Conservation (phyloP, 2,329 filamentous ascomycete genomes). For the Xylariales sp. region DNA sequence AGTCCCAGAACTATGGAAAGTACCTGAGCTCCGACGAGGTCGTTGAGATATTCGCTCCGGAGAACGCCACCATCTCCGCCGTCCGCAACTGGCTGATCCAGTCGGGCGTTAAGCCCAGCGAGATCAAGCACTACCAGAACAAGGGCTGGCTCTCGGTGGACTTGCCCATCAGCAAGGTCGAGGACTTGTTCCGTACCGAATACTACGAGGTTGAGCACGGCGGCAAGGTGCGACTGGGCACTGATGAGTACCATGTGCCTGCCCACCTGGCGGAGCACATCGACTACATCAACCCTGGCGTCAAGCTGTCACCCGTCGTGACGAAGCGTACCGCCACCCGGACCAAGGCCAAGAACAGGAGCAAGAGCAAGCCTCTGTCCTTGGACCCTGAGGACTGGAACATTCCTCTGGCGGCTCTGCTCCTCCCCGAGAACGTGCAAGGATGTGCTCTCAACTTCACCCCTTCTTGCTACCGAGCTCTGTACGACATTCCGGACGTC, state of each 20-base stretch:
- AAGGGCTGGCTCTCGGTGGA: constrained; percentile 6
- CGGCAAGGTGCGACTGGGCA: constrained; percentile 1
- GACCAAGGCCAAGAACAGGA: neutral
- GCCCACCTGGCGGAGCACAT: constrained; percentile 26
- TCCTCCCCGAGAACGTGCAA: neutral
- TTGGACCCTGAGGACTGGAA: neutral
- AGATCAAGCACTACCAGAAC: constrained; percentile 10
- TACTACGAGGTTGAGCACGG: constrained; percentile 6
- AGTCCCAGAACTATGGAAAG: constrained; percentile 14
- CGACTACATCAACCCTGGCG: constrained; percentile 45
- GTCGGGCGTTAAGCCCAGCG: constrained; percentile 2
- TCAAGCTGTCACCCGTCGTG: constrained; percentile 24
- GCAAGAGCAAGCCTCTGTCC: neutral
- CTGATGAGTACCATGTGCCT: constrained; percentile 9
- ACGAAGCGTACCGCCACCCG: neutral
- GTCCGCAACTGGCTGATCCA: constrained; percentile 1
- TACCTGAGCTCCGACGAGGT: constrained; percentile 1
- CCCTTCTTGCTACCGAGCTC: neutral
- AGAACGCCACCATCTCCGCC: neutral
- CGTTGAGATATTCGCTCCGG: constrained; percentile 6
- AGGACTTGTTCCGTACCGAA: constrained; percentile 4
- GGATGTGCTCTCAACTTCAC: constrained; percentile 2
- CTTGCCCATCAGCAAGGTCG: constrained; percentile 5
- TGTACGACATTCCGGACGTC: constrained; percentile 21
- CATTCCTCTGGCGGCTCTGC: neutral